Base-by-base conservation (phyloP, 2,329 filamentous ascomycete species). In the Aspergillus glaucus region DNA sequence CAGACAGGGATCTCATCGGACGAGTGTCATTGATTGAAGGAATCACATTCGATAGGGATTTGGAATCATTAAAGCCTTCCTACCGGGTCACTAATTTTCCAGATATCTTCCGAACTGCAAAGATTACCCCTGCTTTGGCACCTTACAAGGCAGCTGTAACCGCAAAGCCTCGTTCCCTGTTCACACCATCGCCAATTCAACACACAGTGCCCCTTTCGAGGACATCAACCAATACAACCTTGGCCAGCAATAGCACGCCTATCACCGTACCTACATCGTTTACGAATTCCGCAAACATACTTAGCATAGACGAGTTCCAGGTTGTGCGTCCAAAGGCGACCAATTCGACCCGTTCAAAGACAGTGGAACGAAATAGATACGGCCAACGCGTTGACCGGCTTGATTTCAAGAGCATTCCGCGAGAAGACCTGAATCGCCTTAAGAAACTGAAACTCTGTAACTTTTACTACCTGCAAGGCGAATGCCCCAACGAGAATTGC, bases 371-470 rank as follows among this genome's bases (percentile, higher is more conserved):
- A 52, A 84, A 84, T 63, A 78, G 77, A 50, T 67, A 71, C 50
- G 80, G 79, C 34, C 79, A 84, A 58, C 79, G 81, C 48, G 72
- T 85, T 48, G 81, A 85, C 58, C 66, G 67, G 57, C 72, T 63
- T 56, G 73, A 61, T 59, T 73, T 64, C 65, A 75, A 65, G 74
- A 76, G 62, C 65, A 81, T 71, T 66, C 70, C 71, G 44, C 69
- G 78, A 50, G 72, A 79, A 15, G 79, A 82, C 51, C 71, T 84
- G 43, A 76, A 78, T 55, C 76, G 79, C 17, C 67, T 84, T 55
- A 83, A 83, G 66, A 79, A 78, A 63, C 63, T 82, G 53, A 84
- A 84, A 60, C 65, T 83, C 50, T 84, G 81, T 70, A 84, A 84
- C 57, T 75, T 80, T 49, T 75, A 80, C 60, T 83, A 78, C 58